Evolutionary conservation across 805 yeast species (phyloP), one percentile per base, ranked within the genome.

Genomic region (Schwanniomyces polymorphus): DNA sequence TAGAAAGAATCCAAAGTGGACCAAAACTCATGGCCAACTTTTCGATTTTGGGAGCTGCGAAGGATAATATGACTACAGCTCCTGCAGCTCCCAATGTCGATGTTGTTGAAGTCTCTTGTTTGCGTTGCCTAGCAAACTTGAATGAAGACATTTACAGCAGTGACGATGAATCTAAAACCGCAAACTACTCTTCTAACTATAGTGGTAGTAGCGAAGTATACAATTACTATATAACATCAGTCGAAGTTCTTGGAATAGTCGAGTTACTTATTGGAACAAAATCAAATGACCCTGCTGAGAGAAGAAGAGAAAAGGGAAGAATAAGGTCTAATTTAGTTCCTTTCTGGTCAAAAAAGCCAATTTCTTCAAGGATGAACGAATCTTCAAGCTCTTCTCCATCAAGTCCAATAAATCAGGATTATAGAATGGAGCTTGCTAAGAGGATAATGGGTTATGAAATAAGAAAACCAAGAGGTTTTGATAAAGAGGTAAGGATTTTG

Each of bases 381-480:
- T 41, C 48, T 14, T 14, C 47, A 41, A 31, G 49, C 14, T 26
- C 51, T 21, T 40, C 56, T 12, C 16, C 40, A 7, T 29, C 16
- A 1, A 21, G 43, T 27, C 38, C 43, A 10, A 47, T 62, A 9
- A 66, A 64, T 45, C 66, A 63, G 26, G 72, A 69, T 42, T 73
- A 70, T 54, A 67, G 82, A 49, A 63, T 72, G 16, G 86, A 82
- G 52, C 67, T 83, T 50, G 87, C 87, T 3, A 80, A 80, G 48
- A 69, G 88, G 58, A 82, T 84, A 21, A 82, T 83, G 86, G 77
- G 78, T 16, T 84, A 84, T 59, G 82, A 79, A 48, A 65, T 72
- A 27, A 72, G 86, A 55, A 82, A 81, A 54, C 88, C 88, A 25
- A 70, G 88, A 55, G 86, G 86, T 1, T 82, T 83, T 62, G 87